Percentiles rank a stretch among this genome's conserved stretches.
phyloP scores from a whole-genome alignment of 139 green algal species.

The Ettlia oleoabundans region DNA sequence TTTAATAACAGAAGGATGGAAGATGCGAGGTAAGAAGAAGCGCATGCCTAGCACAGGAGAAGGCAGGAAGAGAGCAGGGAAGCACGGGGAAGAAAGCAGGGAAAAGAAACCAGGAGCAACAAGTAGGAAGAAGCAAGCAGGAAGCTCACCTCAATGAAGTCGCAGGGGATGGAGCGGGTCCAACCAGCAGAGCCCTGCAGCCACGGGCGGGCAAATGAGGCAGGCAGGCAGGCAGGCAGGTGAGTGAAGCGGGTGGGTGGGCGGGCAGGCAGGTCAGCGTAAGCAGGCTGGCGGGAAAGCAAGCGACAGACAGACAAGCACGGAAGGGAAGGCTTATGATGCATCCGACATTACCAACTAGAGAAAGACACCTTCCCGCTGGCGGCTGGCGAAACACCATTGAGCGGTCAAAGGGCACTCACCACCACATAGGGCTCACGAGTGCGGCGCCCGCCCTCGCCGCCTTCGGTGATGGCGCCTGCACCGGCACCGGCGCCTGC shows the following conservation, averaged over 20 bases:
- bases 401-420: not conserved
- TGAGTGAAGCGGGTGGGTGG: not conserved
- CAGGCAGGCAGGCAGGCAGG: not conserved
- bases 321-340: too few relatives aligned
- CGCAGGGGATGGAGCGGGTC: slow-evolving; percentile 29
- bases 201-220: not conserved
- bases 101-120: not conserved
- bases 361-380: too few relatives aligned
- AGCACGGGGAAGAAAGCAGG: too few relatives aligned
- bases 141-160: slow-evolving; percentile 33
- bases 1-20: too few relatives aligned
- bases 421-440: not conserved
- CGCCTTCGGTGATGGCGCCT: not conserved
- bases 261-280: too few relatives aligned
- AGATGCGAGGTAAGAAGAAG: too few relatives aligned
- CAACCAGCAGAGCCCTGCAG: slow-evolving; percentile 3
- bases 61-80: too few relatives aligned
- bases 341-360: too few relatives aligned
- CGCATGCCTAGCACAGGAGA: too few relatives aligned
- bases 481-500: not conserved
- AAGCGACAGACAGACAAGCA: too few relatives aligned
- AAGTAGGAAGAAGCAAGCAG: not conserved
- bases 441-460: not conserved
- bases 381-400: not conserved
- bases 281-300: too few relatives aligned